phyloP scores from a whole-genome alignment of 2,329 filamentous ascomycete species.

The Beauveria sp. region DNA sequence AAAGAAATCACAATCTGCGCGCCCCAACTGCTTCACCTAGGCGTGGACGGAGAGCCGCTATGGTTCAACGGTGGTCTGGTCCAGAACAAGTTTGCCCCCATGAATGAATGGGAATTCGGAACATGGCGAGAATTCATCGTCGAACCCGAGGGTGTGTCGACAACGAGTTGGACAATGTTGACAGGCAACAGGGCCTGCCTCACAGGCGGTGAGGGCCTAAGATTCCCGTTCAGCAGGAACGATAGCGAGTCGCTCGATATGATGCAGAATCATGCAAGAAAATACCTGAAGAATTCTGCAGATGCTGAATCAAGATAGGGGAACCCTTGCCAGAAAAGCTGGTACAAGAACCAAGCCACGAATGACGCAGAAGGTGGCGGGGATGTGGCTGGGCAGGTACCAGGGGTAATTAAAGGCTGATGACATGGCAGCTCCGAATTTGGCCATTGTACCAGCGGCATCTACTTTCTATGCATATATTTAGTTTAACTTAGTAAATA shows the following conservation, averaged over 20 bases:
- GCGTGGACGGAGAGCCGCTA: neutral
- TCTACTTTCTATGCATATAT: too few relatives aligned
- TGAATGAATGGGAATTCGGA: neutral
- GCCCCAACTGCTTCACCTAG: neutral
- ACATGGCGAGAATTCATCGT: neutral
- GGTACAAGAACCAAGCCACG: neutral
- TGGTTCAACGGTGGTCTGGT: constrained; percentile 3
- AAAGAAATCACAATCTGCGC: neutral
- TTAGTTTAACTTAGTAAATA: neutral
- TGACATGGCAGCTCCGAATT: neutral
- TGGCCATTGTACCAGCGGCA: neutral
- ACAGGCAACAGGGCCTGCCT: neutral
- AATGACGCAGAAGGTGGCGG: neutral
- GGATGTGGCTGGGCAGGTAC: neutral
- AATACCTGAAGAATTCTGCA: neutral
- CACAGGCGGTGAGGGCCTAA: neutral
- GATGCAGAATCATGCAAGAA: neutral
- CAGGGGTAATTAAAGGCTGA: neutral
- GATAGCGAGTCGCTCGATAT: neutral
- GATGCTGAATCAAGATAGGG: neutral
- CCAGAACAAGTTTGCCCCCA: neutral
- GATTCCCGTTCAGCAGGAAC: neutral
- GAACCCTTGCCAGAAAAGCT: neutral
- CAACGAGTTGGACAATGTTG: neutral
- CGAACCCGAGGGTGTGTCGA: neutral